phyloP scores from a whole-genome alignment of 805 yeast genomes.

The Candida pini region DNA sequence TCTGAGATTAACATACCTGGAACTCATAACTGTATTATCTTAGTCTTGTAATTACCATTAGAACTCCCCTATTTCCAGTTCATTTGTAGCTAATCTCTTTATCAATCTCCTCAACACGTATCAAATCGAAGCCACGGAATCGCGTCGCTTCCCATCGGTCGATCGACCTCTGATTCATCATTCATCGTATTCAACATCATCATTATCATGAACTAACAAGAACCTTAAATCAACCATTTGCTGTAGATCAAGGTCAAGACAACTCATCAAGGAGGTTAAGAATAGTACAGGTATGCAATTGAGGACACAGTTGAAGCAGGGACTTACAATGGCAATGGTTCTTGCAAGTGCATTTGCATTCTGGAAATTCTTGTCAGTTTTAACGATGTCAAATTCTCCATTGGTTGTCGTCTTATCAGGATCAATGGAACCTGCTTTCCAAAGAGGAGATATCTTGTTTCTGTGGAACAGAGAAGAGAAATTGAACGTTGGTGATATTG shows the following conservation, averaged over 20 bases:
- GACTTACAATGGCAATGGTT: constrained; percentile 69
- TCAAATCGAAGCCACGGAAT: no score
- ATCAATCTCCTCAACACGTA: no score
- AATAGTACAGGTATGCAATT: constrained; percentile 20
- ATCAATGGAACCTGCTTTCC: constrained; percentile 99
- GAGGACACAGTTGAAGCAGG: constrained; percentile 32
- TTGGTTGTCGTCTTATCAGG: constrained; percentile 96
- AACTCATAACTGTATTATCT: constrained; percentile 9
- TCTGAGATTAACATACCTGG: constrained; percentile 21
- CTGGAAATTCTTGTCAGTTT: constrained; percentile 77
- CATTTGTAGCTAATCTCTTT: no score
- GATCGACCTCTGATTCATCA: no score
- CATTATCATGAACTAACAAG: no score
- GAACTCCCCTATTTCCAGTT: no score
- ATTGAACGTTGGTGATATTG: constrained; percentile 83
- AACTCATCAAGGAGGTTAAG: neutral
- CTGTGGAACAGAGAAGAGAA: constrained; percentile 76
- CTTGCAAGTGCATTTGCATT: constrained; percentile 85
- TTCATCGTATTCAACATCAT: no score
- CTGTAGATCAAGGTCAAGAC: no score
- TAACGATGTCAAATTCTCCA: constrained; percentile 84
- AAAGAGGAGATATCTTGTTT: constrained; percentile 90
- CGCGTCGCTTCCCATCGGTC: no score
- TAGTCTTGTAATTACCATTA: no score
- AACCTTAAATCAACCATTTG: no score